phyloP scores from a whole-genome alignment of 1,284 basidiomycete genomes.

The Cutaneotrichosporon dermatis region DNA sequence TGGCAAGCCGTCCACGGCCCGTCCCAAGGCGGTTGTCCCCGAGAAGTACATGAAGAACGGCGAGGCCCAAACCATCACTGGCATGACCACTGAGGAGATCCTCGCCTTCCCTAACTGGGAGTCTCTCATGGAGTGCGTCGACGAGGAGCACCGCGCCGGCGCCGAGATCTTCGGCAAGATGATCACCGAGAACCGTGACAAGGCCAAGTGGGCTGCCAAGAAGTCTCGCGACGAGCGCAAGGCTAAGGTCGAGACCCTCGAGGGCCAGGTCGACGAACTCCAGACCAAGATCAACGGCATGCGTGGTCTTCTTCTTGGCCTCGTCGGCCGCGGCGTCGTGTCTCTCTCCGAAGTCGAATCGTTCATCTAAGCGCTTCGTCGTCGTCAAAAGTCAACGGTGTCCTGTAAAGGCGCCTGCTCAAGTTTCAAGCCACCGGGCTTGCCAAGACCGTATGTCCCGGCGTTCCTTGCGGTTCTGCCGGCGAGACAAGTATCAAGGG shows the following conservation, averaged over 20 bases:
- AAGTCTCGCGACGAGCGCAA: slow-evolving; percentile 40
- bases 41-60: slow-evolving; percentile 41
- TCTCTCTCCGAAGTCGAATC: slow-evolving; percentile 25
- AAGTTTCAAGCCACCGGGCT: background rate
- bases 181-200: slow-evolving; percentile 39
- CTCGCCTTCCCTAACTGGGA: slow-evolving; percentile 31
- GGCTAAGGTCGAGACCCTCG: slow-evolving; percentile 37
- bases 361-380: slow-evolving; percentile 11
- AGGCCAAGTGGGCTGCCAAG: slow-evolving; percentile 41
- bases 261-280: slow-evolving; percentile 32
- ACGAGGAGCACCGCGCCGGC: slow-evolving; percentile 21
- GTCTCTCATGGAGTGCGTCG: slow-evolving; percentile 29
- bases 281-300: slow-evolving; percentile 25
- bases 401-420: background rate
- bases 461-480: background rate
- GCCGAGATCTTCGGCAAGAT: slow-evolving; percentile 38
- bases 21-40: slow-evolving; percentile 39
- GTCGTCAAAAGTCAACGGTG: background rate
- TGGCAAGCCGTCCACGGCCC: slow-evolving; percentile 38
- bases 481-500: background rate
- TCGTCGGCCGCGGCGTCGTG: slow-evolving; percentile 30
- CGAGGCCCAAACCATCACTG: slow-evolving; percentile 31
- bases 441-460: background rate
- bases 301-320: slow-evolving; percentile 22
- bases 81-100: slow-evolving; percentile 32